Conservation (phyloP, 768 basidiomycete genomes). For the Mrakia gelida region DNA sequence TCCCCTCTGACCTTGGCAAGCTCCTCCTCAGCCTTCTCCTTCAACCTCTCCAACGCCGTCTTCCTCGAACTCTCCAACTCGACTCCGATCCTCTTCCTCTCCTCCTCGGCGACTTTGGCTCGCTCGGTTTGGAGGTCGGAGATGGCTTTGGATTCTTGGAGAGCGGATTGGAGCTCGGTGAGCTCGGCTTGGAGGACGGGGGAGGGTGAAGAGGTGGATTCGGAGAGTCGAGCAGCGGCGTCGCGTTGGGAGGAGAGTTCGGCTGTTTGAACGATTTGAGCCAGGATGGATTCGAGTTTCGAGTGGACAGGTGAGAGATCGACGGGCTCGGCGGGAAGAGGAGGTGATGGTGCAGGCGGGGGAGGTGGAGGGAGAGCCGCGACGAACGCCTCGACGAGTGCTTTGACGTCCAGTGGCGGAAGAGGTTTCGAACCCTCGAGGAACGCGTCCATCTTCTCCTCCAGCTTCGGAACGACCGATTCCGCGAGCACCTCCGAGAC, state of each 20-base stretch:
- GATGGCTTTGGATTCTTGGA: not conserved
- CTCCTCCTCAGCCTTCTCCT: not conserved
- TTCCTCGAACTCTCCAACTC: constrained; percentile 3
- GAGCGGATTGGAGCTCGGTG: not conserved
- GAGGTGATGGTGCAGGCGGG: not conserved
- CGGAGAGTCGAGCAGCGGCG: not conserved
- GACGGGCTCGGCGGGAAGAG: not conserved
- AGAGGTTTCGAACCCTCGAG: not conserved
- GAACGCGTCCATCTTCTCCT: not conserved
- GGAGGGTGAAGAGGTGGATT: not conserved
- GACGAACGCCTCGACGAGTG: not conserved
- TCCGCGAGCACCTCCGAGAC: not conserved
- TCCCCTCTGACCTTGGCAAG: not conserved
- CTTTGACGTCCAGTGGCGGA: not conserved
- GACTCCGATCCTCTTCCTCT: not conserved
- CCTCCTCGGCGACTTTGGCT: not conserved
- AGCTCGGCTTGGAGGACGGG: not conserved
- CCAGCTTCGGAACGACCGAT: not conserved
- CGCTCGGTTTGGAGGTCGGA: not conserved
- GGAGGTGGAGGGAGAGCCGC: not conserved
- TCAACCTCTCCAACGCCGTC: not conserved
- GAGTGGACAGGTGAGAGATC: not conserved
- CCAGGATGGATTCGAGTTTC: not conserved
- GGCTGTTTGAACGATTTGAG: not conserved
- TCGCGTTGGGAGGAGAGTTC: not conserved